Evolutionary conservation across 2,329 filamentous ascomycete genomes (phyloP).

Genomic region (Ceratocystis huliohia): DNA sequence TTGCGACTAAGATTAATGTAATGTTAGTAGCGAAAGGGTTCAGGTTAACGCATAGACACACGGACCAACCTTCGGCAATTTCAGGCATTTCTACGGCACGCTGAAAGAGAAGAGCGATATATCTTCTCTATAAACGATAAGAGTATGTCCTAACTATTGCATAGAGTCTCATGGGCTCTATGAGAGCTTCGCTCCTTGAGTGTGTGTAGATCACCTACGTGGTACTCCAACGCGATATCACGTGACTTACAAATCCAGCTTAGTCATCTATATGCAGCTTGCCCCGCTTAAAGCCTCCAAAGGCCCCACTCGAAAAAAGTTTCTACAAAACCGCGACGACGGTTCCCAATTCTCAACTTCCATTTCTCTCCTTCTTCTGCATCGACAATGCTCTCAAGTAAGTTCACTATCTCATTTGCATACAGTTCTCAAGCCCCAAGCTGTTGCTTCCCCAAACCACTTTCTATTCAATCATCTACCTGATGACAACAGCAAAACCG

Average conservation of each 20-base stretch:
- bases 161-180: no score
- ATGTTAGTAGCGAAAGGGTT: slow-evolving; percentile 6
- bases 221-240: slow-evolving; percentile 23
- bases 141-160: no score
- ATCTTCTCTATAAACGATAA: no score
- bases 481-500: slow-evolving; percentile 81
- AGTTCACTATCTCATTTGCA: slow-evolving; percentile 25
- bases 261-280: neutral
- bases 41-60: neutral
- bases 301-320: slow-evolving; percentile 18
- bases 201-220: neutral
- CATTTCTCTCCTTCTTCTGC: slow-evolving; percentile 18
- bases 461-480: slow-evolving; percentile 21
- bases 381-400: slow-evolving; percentile 21
- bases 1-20: slow-evolving; percentile 46
- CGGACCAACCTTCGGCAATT: slow-evolving; percentile 43
- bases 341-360: slow-evolving; percentile 21
- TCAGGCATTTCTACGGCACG: slow-evolving; percentile 39
- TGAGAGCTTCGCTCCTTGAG: no score
- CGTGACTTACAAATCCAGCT: slow-evolving; percentile 23
- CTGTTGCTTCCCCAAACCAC: slow-evolving; percentile 19
- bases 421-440: neutral
- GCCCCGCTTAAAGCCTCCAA: slow-evolving; percentile 1
- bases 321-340: slow-evolving; percentile 11
- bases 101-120: no score